phyloP scores from a whole-genome alignment of 495 filamentous ascomycete genomes.

The Penicillium mononematosum region DNA sequence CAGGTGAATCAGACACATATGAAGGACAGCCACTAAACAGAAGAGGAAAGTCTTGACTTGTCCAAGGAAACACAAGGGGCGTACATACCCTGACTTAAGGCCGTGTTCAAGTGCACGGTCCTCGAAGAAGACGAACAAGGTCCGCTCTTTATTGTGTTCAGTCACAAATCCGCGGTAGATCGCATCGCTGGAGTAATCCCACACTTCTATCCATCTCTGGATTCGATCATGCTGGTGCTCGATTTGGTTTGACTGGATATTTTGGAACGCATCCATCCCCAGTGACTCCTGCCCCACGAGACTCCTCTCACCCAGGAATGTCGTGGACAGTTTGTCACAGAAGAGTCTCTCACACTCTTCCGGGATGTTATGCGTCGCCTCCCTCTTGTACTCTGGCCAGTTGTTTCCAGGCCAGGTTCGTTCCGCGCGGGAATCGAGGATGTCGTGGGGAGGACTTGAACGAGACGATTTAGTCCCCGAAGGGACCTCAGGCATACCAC shows the following conservation, averaged over 20 bases:
- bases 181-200: conserved; percentile 81
- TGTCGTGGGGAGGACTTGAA: conserved; percentile 79
- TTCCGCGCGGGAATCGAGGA: conserved; percentile 60
- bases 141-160: conserved; percentile 59
- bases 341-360: conserved; percentile 99
- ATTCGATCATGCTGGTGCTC: conserved; percentile 38
- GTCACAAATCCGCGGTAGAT: conserved; percentile 83
- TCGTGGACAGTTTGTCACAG: conserved; percentile 86
- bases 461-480: conserved; percentile 73
- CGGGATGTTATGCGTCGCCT: conserved; percentile 92
- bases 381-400: conserved; percentile 62
- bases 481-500: conserved; percentile 97
- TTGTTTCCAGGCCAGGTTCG: conserved; percentile 45
- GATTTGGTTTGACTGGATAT: conserved; percentile 30
- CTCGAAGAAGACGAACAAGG: conserved; percentile 87
- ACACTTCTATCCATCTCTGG: conserved; percentile 70
- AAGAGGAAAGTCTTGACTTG: neutral
- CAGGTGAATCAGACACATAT: neutral
- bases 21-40: neutral
- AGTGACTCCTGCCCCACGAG: conserved; percentile 62
- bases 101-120: conserved; percentile 63
- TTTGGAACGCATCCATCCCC: conserved; percentile 66
- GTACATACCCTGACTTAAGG: conserved; percentile 80
- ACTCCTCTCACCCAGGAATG: conserved; percentile 95
- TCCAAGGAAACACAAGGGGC: neutral